Conservation (phyloP, 768 basidiomycete genomes). For the Psilocybe sp. region DNA sequence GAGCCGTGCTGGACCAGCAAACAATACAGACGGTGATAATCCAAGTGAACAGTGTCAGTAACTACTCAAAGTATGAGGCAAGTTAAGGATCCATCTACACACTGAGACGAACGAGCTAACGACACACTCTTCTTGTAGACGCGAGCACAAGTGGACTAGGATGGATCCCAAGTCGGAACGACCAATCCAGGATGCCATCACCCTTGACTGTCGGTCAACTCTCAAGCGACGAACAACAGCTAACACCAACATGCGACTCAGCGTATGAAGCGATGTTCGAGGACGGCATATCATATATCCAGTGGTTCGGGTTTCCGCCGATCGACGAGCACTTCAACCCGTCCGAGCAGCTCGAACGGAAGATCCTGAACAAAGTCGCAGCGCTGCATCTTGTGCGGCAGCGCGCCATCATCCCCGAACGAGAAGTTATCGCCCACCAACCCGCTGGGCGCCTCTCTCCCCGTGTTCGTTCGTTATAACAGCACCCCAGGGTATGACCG, state of each 20-base stretch:
- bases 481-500: constrained; percentile 35
- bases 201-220: no score
- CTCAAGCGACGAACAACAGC: constrained; percentile 23
- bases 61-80: no score
- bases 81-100: no score
- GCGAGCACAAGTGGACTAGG: no score
- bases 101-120: no score
- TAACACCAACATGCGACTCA: constrained; percentile 38
- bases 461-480: constrained; percentile 40
- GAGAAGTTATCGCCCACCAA: constrained; percentile 33
- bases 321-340: constrained; percentile 41
- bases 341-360: constrained; percentile 38
- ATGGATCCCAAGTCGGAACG: no score
- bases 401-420: constrained; percentile 39
- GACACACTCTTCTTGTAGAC: no score
- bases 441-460: constrained; percentile 34
- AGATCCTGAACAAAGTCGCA: constrained; percentile 41
- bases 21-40: no score
- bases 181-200: no score
- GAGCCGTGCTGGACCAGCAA: no score
- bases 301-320: constrained; percentile 33
- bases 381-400: constrained; percentile 36
- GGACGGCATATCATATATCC: constrained; percentile 33
- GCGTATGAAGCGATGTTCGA: constrained; percentile 35
- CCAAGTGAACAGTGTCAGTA: no score